A percentile compares a stretch with the other conserved stretches of the same genome.
These are phyloP conservation scores for Tetrastigma voinierianum DNA, from an alignment of 164 flowering plant genomes.

Conservation along the genomic window DNA sequence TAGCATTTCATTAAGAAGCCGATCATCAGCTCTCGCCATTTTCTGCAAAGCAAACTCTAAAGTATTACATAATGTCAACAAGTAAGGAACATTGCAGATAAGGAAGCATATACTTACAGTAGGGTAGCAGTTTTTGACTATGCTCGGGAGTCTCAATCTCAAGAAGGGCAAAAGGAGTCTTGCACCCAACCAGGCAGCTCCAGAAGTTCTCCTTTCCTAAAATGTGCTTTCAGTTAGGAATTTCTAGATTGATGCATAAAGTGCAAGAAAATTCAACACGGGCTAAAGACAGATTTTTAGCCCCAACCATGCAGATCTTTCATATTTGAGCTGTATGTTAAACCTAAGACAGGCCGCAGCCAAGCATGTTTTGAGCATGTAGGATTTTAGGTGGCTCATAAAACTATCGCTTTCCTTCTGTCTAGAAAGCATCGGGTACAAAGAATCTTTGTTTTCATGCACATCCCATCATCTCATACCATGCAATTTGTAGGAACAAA, in stretches of 20 bases:
- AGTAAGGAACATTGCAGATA: conserved; percentile 3
- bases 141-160: conserved; percentile 45
- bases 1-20: conserved; percentile 69
- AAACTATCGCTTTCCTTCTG: no score
- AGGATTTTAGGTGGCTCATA: no score
- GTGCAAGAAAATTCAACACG: no score
- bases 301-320: no score
- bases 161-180: conserved; percentile 58
- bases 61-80: neutral
- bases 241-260: neutral
- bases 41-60: conserved; percentile 42
- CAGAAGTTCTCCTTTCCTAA: conserved; percentile 65
- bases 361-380: no score
- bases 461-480: no score
- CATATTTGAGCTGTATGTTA: no score
- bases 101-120: conserved; percentile 40
- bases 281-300: no score
- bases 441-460: no score
- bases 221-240: conserved; percentile 2
- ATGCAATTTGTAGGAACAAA: no score
- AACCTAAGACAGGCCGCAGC: no score
- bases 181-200: conserved; percentile 66
- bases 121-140: conserved; percentile 73
- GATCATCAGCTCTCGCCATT: conserved; percentile 66
- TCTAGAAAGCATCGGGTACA: no score